Evolutionary conservation across 2,329 filamentous ascomycete genomes (phyloP), one percentile per base, ranked within the genome.

Genomic region (Thielaviopsis punctulata): DNA sequence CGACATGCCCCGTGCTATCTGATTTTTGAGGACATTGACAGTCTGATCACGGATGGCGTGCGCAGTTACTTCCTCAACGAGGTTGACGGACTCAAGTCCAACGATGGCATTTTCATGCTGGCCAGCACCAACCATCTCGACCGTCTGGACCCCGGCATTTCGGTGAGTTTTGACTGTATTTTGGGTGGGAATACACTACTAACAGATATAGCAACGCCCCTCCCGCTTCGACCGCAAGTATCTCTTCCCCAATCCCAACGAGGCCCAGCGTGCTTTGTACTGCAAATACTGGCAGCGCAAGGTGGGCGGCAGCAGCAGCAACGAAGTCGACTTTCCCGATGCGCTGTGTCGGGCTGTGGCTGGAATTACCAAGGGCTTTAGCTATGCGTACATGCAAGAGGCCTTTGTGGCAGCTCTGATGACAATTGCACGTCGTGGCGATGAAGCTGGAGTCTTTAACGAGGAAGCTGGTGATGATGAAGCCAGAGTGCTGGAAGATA

Each of bases 51-150:
- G 10, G 74, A 80, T 51, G 57, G 61, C 1, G 76, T 81, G 13
- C 70, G 81, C 24, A 78, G 73, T 50, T 85, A 83, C 66, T 86
- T 86, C 64, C 69, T 85, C 47, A 86, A 85, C 60, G 80, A 85
- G 62, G 76, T 85, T 2, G 82, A 86, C 56, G 82, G 82, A 0
- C 73, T 86, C 10, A 75, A 77, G 58, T 73, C 70, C 56, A 86
- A 86, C 57, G 77, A 85, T 57, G 82, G 82, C 10, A 83, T 85
- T 50, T 73, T 84, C 58, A 82, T 86, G 66, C 70, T 83, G 24
- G 79, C 76, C 25, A 78, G 73, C 51, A 83, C 80, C 0, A 83
- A 83, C 59, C 73, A 79, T 57, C 69, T 85, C 4, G 80, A 85
- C 33, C 70, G 73, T 1, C 65, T 86, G 4, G 81, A 85, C 57